Evolutionary conservation across 1,284 basidiomycete species (phyloP).

Genomic region (Xerocomus nothofagi): DNA sequence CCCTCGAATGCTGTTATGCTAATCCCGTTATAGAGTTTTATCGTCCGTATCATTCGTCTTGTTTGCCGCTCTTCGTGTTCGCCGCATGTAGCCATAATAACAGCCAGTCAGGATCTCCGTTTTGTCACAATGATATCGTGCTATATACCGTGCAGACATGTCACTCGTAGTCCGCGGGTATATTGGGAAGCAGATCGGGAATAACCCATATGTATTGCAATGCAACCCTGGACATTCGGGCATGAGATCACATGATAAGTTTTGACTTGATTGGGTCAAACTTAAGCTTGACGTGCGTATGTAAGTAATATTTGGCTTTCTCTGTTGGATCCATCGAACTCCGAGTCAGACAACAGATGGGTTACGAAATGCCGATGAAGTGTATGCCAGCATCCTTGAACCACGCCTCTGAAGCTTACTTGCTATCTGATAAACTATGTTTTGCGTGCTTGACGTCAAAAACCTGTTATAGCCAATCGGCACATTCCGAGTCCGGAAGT

Average conservation of each 20-base stretch:
- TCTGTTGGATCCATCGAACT: slow-evolving; percentile 18
- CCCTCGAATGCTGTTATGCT: background rate
- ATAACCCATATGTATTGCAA: slow-evolving; percentile 9
- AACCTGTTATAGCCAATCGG: slow-evolving; percentile 6
- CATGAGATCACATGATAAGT: slow-evolving; percentile 8
- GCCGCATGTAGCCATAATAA: slow-evolving; percentile 22
- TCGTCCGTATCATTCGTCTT: slow-evolving; percentile 4
- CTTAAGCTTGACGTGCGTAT: slow-evolving; percentile 24
- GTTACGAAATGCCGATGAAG: slow-evolving; percentile 13
- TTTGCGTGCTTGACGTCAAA: background rate
- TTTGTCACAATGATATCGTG: background rate
- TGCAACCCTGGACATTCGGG: background rate
- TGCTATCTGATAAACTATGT: background rate
- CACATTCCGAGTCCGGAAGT: no score
- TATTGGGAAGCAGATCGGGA: slow-evolving; percentile 7
- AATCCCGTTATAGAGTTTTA: slow-evolving; percentile 4
- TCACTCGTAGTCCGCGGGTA: background rate
- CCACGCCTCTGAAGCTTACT: slow-evolving; percentile 6
- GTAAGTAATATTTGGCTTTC: slow-evolving; percentile 17
- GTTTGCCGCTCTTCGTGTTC: slow-evolving; percentile 16
- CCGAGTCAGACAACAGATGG: slow-evolving; percentile 12
- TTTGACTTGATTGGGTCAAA: slow-evolving; percentile 13
- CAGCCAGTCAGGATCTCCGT: slow-evolving; percentile 8
- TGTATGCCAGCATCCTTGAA: slow-evolving; percentile 14
- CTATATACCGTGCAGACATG: slow-evolving; percentile 1